Percentiles rank a stretch among this genome's conserved stretches.
Conservation (phyloP, 768 basidiomycete genomes). For the Leucocoprinus leucothites region DNA sequence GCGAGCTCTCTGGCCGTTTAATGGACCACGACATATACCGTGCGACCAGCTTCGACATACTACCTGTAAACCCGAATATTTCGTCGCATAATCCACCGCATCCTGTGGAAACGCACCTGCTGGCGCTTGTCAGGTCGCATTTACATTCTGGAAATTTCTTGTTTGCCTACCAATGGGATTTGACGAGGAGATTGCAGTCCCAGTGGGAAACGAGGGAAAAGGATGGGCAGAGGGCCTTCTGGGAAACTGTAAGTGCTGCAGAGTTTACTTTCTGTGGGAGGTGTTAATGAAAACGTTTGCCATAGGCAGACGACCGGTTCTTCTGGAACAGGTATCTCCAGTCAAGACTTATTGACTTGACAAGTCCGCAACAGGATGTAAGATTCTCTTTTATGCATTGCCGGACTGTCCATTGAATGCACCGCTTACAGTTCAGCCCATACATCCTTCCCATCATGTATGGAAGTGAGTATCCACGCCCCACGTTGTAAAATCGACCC, state of each 20-base stretch:
- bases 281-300: background rate
- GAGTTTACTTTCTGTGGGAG: background rate
- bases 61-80: constrained; percentile 76
- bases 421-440: constrained; percentile 59
- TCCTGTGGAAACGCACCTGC: constrained; percentile 83
- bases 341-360: constrained; percentile 54
- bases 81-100: constrained; percentile 69
- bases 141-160: constrained; percentile 76
- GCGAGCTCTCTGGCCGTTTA: constrained; percentile 73
- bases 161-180: constrained; percentile 88
- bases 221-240: constrained; percentile 56
- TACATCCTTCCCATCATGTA: constrained; percentile 94
- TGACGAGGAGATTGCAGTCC: constrained; percentile 83
- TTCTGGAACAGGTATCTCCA: constrained; percentile 94
- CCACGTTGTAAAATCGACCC: constrained; percentile 1
- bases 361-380: constrained; percentile 55
- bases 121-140: constrained; percentile 85
- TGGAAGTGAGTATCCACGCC: constrained; percentile 69
- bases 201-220: constrained; percentile 63
- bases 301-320: constrained; percentile 91
- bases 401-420: background rate
- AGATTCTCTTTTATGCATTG: constrained; percentile 22
- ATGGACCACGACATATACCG: constrained; percentile 86
- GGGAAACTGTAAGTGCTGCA: constrained; percentile 68
- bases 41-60: constrained; percentile 87